Evolutionary conservation across 2,329 filamentous ascomycete genomes (phyloP).

Genomic region (Colletotrichum destructivum): DNA sequence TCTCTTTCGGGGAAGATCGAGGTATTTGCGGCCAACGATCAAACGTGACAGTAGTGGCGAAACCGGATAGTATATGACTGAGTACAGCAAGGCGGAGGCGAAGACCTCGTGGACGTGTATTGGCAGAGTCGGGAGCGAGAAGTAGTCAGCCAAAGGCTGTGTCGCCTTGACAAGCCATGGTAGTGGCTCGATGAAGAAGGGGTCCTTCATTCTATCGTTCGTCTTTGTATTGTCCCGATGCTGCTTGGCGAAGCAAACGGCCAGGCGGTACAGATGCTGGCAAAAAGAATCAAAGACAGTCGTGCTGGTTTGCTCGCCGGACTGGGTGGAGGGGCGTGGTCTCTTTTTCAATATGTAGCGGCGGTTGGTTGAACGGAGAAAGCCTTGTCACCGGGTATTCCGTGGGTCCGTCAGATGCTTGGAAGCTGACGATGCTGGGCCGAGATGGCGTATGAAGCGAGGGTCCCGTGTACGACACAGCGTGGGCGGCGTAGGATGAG

Average conservation of each 20-base stretch:
- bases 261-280: background rate
- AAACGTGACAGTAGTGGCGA: conserved; percentile 76
- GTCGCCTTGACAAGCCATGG: conserved; percentile 71
- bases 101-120: conserved; percentile 85
- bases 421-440: background rate
- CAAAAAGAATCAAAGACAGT: background rate
- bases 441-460: background rate
- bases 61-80: conserved; percentile 75
- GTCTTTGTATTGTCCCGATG: background rate
- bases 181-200: conserved; percentile 75
- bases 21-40: conserved; percentile 76
- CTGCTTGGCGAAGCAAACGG: background rate
- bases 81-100: conserved; percentile 77
- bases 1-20: conserved; percentile 73
- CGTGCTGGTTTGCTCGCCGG: background rate
- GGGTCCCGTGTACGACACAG: background rate
- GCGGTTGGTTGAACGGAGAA: background rate
- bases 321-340: background rate
- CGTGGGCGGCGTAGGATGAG: background rate
- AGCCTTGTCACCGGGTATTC: background rate
- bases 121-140: conserved; percentile 77
- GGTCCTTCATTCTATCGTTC: conserved; percentile 76
- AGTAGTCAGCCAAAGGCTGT: conserved; percentile 74
- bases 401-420: background rate
- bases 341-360: conserved; percentile 1